Percentiles rank a stretch among this genome's conserved stretches.
phyloP scores from a whole-genome alignment of 768 basidiomycete genomes.

The Lactarius hengduanensis region DNA sequence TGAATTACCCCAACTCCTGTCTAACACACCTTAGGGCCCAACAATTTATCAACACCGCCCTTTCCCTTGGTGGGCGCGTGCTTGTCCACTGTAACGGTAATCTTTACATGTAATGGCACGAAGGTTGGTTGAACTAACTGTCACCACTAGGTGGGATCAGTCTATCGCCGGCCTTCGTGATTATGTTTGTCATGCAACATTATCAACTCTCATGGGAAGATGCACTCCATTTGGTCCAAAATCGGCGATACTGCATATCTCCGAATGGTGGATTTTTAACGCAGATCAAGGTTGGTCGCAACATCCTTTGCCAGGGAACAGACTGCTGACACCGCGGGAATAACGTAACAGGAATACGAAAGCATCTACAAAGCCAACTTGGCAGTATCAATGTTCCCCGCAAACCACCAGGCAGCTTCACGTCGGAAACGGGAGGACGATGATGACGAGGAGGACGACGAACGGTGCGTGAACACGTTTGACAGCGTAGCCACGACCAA shows the following conservation, averaged over 20 bases:
- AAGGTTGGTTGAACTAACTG: neutral
- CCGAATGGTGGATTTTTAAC: slow-evolving; percentile 90
- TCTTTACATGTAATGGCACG: slow-evolving; percentile 24
- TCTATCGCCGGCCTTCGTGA: slow-evolving; percentile 83
- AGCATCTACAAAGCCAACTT: slow-evolving; percentile 82
- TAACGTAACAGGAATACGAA: slow-evolving; percentile 72
- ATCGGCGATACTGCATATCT: slow-evolving; percentile 89
- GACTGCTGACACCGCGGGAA: slow-evolving; percentile 8
- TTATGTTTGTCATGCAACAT: slow-evolving; percentile 92
- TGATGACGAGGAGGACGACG: slow-evolving; percentile 59
- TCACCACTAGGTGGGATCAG: slow-evolving; percentile 70
- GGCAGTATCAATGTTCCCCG: slow-evolving; percentile 62
- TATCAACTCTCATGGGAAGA: slow-evolving; percentile 84
- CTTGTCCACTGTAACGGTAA: slow-evolving; percentile 88
- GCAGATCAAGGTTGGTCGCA: slow-evolving; percentile 75
- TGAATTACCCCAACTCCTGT: slow-evolving; percentile 10
- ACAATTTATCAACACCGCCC: slow-evolving; percentile 69
- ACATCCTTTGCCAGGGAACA: neutral
- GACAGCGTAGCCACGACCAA: neutral
- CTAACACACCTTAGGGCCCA: slow-evolving; percentile 54
- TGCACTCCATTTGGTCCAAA: slow-evolving; percentile 84
- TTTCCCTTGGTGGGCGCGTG: slow-evolving; percentile 66
- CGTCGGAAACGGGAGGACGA: slow-evolving; percentile 67
- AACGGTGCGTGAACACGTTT: slow-evolving; percentile 33
- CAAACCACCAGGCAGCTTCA: slow-evolving; percentile 44